Evolutionary conservation across 1,284 basidiomycete species (phyloP).

Genomic region (Mycena sp.): DNA sequence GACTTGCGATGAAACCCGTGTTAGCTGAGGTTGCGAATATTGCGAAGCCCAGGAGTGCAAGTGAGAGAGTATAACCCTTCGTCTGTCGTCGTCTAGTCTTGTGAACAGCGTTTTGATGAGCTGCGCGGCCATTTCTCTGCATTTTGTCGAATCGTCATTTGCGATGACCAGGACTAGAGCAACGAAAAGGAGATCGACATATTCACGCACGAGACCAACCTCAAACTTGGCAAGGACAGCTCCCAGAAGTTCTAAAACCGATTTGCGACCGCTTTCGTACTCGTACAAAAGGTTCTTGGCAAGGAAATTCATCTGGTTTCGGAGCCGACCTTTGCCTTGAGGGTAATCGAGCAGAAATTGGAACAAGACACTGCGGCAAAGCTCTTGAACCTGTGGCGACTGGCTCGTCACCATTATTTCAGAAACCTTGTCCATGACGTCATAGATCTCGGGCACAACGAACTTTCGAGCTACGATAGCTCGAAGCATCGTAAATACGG

Average conservation of each 20-base stretch:
- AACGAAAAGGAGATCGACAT: slow-evolving; percentile 92
- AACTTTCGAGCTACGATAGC: slow-evolving; percentile 93
- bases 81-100: slow-evolving; percentile 71
- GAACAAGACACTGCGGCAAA: slow-evolving; percentile 88
- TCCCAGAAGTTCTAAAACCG: slow-evolving; percentile 90
- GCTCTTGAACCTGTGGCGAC: slow-evolving; percentile 90
- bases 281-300: slow-evolving; percentile 95
- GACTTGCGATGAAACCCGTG: slow-evolving; percentile 82
- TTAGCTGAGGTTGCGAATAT: slow-evolving; percentile 66
- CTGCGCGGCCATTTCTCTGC: slow-evolving; percentile 87
- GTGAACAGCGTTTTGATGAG: slow-evolving; percentile 83
- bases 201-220: slow-evolving; percentile 77
- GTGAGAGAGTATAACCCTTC: slow-evolving; percentile 72
- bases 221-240: slow-evolving; percentile 92
- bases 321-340: slow-evolving; percentile 92
- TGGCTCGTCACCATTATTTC: slow-evolving; percentile 96
- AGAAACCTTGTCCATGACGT: slow-evolving; percentile 95
- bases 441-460: slow-evolving; percentile 96
- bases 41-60: slow-evolving; percentile 86
- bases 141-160: slow-evolving; percentile 92
- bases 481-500: slow-evolving; percentile 92
- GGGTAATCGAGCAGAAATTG: slow-evolving; percentile 99
- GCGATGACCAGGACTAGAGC: slow-evolving; percentile 93
- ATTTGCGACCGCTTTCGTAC: slow-evolving; percentile 90
- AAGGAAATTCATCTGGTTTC: slow-evolving; percentile 91